Percentiles rank a stretch among this genome's conserved stretches.
phyloP scores from a whole-genome alignment of 2,329 filamentous ascomycete species.

The Mycogone perniciosa region DNA sequence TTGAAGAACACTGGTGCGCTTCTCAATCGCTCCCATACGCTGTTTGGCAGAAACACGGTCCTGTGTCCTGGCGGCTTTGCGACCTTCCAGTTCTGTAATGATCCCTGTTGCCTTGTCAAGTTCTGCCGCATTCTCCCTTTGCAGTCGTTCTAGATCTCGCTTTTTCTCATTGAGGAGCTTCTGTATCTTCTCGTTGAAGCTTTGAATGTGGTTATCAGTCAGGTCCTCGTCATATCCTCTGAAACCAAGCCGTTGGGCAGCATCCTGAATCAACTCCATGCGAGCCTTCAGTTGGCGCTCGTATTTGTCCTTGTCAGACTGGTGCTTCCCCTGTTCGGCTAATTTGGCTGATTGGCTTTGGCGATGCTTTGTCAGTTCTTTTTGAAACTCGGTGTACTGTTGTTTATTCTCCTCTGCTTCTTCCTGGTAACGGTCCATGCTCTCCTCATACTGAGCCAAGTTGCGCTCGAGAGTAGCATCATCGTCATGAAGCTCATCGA shows the following conservation, averaged over 20 bases:
- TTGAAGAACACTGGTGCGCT: constrained; percentile 60
- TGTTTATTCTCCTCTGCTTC: constrained; percentile 57
- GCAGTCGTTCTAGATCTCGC: constrained; percentile 66
- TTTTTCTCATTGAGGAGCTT: constrained; percentile 74
- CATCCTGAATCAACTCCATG: constrained; percentile 67
- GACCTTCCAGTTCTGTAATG: constrained; percentile 68
- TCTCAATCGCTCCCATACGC: constrained; percentile 68
- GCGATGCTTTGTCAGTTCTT: constrained; percentile 38
- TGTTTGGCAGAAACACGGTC: constrained; percentile 68
- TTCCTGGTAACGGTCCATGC: constrained; percentile 57
- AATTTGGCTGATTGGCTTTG: constrained; percentile 46
- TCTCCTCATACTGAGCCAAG: constrained; percentile 71
- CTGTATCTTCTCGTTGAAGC: constrained; percentile 72
- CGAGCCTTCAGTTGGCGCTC: constrained; percentile 71
- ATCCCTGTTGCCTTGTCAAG: constrained; percentile 63
- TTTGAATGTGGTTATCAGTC: constrained; percentile 63
- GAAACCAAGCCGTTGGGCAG: constrained; percentile 70
- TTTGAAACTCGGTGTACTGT: constrained; percentile 60
- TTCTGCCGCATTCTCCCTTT: constrained; percentile 67
- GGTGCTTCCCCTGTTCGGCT: constrained; percentile 66
- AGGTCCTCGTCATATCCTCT: constrained; percentile 78
- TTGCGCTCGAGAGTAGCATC: constrained; percentile 69
- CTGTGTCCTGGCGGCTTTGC: constrained; percentile 65
- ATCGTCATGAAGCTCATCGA: constrained; percentile 71
- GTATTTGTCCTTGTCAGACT: constrained; percentile 82